Conservation (phyloP, 495 filamentous ascomycete genomes). For the Letharia lupina region DNA sequence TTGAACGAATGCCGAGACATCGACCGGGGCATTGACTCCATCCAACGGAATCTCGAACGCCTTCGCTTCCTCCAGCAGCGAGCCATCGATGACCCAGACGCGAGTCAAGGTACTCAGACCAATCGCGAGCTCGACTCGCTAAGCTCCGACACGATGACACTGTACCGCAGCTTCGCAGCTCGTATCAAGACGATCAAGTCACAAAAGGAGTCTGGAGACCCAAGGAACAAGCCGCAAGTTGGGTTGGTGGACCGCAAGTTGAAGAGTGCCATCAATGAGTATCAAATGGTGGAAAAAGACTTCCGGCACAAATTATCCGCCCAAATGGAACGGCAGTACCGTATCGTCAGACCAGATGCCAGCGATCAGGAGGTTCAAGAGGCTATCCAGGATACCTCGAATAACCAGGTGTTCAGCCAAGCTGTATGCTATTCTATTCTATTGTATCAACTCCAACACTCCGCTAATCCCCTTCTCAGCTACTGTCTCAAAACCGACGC, state of each 20-base stretch:
- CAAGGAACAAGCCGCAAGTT: conserved; percentile 67
- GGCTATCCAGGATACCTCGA: conserved; percentile 61
- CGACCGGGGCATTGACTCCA: conserved; percentile 63
- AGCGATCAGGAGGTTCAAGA: conserved; percentile 70
- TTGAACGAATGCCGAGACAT: conserved; percentile 77
- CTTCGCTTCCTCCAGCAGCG: conserved; percentile 51
- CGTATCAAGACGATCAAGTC: conserved; percentile 72
- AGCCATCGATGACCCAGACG: conserved; percentile 52
- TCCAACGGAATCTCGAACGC: conserved; percentile 55
- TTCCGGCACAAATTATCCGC: conserved; percentile 71
- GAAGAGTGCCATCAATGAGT: conserved; percentile 67
- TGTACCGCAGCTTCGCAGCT: conserved; percentile 65
- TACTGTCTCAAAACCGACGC: conserved; percentile 60
- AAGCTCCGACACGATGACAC: conserved; percentile 64
- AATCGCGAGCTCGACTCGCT: conserved; percentile 51
- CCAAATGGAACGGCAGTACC: conserved; percentile 79
- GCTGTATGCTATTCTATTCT: conserved; percentile 49
- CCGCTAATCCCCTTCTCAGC: conserved; percentile 25
- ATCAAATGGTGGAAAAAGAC: conserved; percentile 65
- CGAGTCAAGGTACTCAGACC: conserved; percentile 40
- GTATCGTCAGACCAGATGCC: conserved; percentile 80
- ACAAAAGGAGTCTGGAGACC: conserved; percentile 60
- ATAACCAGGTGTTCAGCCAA: conserved; percentile 69
- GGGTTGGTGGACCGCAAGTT: conserved; percentile 69
- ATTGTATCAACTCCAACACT: conserved; percentile 12